Percentiles rank a stretch among this genome's conserved stretches.
Evolutionary conservation across 1,284 basidiomycete species (phyloP).

Genomic region (Pulveroboletus sp.): DNA sequence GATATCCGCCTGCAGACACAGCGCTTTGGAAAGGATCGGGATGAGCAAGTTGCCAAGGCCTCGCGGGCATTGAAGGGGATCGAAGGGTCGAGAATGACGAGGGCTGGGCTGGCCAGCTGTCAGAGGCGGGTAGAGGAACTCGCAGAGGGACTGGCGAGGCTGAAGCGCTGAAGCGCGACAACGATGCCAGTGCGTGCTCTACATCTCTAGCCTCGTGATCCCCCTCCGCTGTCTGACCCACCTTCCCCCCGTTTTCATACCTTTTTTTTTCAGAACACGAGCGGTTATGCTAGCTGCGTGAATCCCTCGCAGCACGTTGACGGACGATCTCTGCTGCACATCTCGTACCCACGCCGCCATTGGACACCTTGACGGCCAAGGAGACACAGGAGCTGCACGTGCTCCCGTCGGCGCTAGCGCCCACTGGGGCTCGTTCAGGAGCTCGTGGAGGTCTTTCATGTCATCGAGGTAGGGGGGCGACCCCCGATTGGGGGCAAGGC

Average conservation of each 20-base stretch:
- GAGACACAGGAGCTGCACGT: conserved; percentile 42
- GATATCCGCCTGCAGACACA: conserved; percentile 58
- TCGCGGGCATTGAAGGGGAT: conserved; percentile 46
- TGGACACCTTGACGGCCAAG: conserved; percentile 36
- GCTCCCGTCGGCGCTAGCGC: conserved; percentile 54
- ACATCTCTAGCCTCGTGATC: not conserved
- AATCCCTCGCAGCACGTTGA: conserved; percentile 53
- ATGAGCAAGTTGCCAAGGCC: conserved; percentile 58
- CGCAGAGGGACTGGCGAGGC: conserved; percentile 44
- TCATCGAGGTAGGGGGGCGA: conserved; percentile 72
- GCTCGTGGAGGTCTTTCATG: conserved; percentile 75
- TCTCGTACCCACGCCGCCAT: conserved; percentile 36
- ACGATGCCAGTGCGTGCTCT: conserved; percentile 54
- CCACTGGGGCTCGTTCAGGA: conserved; percentile 73
- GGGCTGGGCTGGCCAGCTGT: conserved; percentile 48
- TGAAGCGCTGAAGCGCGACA: conserved; percentile 60
- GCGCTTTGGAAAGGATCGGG: conserved; percentile 55
- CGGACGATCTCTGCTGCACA: conserved; percentile 58
- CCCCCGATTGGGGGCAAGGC: conserved; percentile 68
- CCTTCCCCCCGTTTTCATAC: no score
- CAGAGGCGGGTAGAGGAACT: conserved; percentile 57
- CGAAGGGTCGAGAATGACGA: conserved; percentile 42
- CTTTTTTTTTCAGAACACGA: conserved; percentile 47
- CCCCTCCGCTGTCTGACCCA: no score
- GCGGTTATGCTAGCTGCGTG: conserved; percentile 50